Base-by-base conservation (phyloP, 345 rosid genomes). In the Syzygium aromaticum region DNA sequence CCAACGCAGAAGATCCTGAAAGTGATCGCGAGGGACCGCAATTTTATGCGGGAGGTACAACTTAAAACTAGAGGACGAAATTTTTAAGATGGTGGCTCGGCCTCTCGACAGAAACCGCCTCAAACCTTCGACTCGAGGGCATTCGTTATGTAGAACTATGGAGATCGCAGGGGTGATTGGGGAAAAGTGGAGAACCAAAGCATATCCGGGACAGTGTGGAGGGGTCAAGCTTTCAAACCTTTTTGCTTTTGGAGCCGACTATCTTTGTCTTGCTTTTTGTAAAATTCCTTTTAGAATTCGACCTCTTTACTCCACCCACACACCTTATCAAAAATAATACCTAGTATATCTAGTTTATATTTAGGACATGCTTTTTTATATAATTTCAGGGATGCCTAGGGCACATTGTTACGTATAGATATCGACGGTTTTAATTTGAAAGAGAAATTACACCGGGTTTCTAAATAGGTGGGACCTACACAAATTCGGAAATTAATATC, bases 341-440 rank as follows among this genome's bases (percentile, higher is more conserved):
- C 78, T 67, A 43, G 46, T 38, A 33, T 73, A 5, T 19, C 25
- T 33, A 9, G 43, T 23, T 73, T 33, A 17, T 33, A 73, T 4
- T 33, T 3, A 67, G 1, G 25, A 33, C 23, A 33, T 67, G 25
- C 23, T 17, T 17, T 33, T 8, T 30, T 64, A 9, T 9, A 19
- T 17, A 1, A 33, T 73, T 13, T 38, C 7, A 6, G 3, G 14
- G 3, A 38, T 38, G 23, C 7, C 0, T 4, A 4, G 23, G 11
- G 3, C 11, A 0, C 22, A 19, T 4, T 33, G 14, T 5, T 1
- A 9, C 0, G 19, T 33, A 33, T 33, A 73, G 49, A 73, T 19
- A 2, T 33, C 2, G 0, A 8, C 7, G 38, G 6, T 73, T 19
- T 73, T 38, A 21, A 73, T 33, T 67, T 4, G 7, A 67, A 40